Evolutionary conservation across 768 basidiomycete genomes (phyloP), one percentile per base, ranked within the genome.

Genomic region (Tylopilus plumbeoviolaceoides): DNA sequence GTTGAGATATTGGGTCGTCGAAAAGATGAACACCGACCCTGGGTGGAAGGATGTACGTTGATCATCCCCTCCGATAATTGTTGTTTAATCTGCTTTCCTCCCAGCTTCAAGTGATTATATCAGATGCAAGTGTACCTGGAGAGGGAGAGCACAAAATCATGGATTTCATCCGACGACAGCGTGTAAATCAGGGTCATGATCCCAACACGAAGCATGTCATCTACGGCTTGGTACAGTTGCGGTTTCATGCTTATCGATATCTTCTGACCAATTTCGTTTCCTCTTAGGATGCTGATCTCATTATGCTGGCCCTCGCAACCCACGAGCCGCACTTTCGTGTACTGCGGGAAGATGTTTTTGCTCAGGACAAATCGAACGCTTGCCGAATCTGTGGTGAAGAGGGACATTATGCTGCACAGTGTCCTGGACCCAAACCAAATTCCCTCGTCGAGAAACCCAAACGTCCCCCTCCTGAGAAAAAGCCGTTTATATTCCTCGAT

Each of bases 141-240:
- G 97, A 99, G 72, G 97, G 97, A 67, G 97, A 99, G 68, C 97
- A 99, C 71, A 99, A 99, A 75, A 98, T 99, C 58, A 98, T 99
- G 94, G 97, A 98, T 68, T 98, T 82, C 68, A 95, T 99, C 58
- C 79, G 97, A 50, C 79, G 95, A 31, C 95, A 97, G 63, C 81
- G 97, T 47, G 77, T 80, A 47, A 90, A 95, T 64, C 80, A 81
- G 21, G 88, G 85, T n/a, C 87, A 98, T 71, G 87, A 99, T 69
- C 87, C 95, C 18, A 98, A 99, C 66, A 98, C 94, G 4, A 78
- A 78, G 31, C 97, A 99, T 67, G 95, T 98, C 50, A 98, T 99
- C 57, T 99, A 98, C 73, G 97, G 97, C 60, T 73, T 99, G 67
- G 93, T 95, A 63, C 54, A 87, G 68, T 33, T 47, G 17, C 14